Conservation (phyloP, 306 rosid species). For the Acacia crassicarpa region DNA sequence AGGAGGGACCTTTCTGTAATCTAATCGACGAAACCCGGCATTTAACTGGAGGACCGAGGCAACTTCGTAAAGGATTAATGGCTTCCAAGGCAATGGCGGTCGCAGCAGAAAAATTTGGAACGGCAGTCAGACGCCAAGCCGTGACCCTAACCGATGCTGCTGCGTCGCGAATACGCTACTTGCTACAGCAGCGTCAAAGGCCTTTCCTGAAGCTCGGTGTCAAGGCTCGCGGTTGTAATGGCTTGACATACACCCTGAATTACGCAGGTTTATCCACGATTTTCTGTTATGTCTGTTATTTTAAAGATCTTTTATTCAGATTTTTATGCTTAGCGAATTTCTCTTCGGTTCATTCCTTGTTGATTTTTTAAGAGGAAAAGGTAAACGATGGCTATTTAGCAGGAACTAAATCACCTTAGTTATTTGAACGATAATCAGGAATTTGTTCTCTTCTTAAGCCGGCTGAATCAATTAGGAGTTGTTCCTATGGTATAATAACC, state of each 20-base stretch:
- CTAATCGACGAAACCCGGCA: not conserved
- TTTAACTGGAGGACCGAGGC: not conserved
- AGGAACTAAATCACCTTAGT: not conserved
- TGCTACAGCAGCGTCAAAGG: conserved; percentile 78
- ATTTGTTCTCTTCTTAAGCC: not conserved
- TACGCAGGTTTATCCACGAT: conserved; percentile 59
- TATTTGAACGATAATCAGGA: not conserved
- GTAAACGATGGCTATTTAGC: not conserved
- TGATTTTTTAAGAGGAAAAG: not conserved
- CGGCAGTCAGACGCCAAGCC: conserved; percentile 70
- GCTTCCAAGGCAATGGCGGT: conserved; percentile 53
- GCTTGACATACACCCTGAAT: conserved; percentile 83
- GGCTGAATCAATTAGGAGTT: not conserved
- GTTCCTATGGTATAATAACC: not conserved
- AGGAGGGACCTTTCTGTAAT: not conserved
- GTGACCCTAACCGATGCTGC: conserved; percentile 71
- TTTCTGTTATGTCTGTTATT: not conserved
- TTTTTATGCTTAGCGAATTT: not conserved
- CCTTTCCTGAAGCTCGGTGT: conserved; percentile 79
- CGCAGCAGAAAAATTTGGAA: conserved; percentile 43
- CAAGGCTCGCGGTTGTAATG: conserved; percentile 96
- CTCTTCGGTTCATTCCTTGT: not conserved
- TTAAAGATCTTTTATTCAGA: not conserved
- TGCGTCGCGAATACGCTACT: conserved; percentile 61
- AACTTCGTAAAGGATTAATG: conserved; percentile 25